Percentiles rank a stretch among this genome's conserved stretches.
Conservation (phyloP, 306 rosid genomes). For the Fagus sylvatica region DNA sequence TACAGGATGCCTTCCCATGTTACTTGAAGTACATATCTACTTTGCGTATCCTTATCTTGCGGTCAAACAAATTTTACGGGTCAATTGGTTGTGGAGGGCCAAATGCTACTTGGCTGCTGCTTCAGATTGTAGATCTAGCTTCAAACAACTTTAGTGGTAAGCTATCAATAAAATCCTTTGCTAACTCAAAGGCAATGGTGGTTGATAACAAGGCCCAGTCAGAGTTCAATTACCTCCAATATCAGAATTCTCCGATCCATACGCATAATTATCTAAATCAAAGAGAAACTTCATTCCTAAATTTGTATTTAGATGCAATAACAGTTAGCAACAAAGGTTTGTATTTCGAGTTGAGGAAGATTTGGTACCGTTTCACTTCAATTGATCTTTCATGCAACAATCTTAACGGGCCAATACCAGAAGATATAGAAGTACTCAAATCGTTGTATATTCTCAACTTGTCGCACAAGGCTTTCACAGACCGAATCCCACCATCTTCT, state of each 20-base stretch:
- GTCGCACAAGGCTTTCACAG: constrained; percentile 4
- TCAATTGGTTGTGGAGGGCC: background rate
- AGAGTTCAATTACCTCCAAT: constrained; percentile 20
- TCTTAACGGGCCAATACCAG: constrained; percentile 32
- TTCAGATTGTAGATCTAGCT: constrained; percentile 44
- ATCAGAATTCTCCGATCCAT: no score
- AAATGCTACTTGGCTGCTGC: constrained; percentile 18
- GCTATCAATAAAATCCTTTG: background rate
- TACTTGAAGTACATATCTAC: constrained; percentile 11
- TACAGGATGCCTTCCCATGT: constrained; percentile 8
- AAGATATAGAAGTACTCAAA: constrained; percentile 9
- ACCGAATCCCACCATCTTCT: constrained; percentile 24
- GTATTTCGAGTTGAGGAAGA: constrained; percentile 26
- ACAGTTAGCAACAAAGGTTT: constrained; percentile 37
- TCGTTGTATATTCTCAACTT: constrained; percentile 23
- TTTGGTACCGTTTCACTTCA: constrained; percentile 26
- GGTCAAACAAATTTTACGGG: constrained; percentile 31
- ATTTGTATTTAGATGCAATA: constrained; percentile 35
- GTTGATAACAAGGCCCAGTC: background rate
- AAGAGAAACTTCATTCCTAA: no score
- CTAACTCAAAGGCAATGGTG: constrained; percentile 12
- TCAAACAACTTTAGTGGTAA: background rate
- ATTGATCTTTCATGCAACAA: constrained; percentile 40
- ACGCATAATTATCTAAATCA: no score
- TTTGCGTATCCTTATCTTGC: constrained; percentile 37